phyloP scores from a whole-genome alignment of 2,329 filamentous ascomycete species.

The Coniochaeta sp. region DNA sequence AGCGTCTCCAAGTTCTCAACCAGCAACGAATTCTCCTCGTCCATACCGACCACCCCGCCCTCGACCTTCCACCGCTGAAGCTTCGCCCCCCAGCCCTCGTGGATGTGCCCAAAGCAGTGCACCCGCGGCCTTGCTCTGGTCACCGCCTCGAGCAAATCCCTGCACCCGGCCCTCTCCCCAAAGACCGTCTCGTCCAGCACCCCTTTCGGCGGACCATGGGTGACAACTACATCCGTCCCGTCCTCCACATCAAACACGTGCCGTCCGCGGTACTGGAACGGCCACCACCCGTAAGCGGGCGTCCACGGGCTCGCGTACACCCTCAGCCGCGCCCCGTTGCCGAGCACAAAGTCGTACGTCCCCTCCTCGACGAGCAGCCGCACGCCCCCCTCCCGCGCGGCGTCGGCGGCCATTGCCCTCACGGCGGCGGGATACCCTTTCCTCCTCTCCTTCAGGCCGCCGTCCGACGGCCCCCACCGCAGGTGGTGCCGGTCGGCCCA shows the following conservation, averaged over 20 bases:
- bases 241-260: constrained; percentile 31
- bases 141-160: constrained; percentile 36
- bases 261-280: constrained; percentile 37
- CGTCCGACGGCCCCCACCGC: not conserved
- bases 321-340: constrained; percentile 40
- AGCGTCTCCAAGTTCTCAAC: constrained; percentile 26
- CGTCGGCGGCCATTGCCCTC: not conserved
- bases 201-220: constrained; percentile 46
- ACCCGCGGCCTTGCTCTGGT: constrained; percentile 33
- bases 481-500: not conserved
- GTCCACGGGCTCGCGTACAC: constrained; percentile 49
- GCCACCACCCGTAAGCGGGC: constrained; percentile 36
- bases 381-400: not conserved
- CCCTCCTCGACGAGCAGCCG: constrained; percentile 40
- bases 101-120: constrained; percentile 53
- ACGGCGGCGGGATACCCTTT: not conserved
- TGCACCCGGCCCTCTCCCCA: constrained; percentile 30
- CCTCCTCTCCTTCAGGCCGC: not conserved
- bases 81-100: constrained; percentile 51
- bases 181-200: constrained; percentile 35
- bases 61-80: constrained; percentile 40
- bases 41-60: constrained; percentile 25
- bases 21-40: constrained; percentile 31
- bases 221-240: constrained; percentile 39
- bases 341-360: constrained; percentile 34